A percentile compares a stretch with the other conserved stretches of the same genome.
These are phyloP conservation scores for Ophiostoma populinum DNA, from an alignment of 2,329 filamentous ascomycete species.

Conservation along the genomic window DNA sequence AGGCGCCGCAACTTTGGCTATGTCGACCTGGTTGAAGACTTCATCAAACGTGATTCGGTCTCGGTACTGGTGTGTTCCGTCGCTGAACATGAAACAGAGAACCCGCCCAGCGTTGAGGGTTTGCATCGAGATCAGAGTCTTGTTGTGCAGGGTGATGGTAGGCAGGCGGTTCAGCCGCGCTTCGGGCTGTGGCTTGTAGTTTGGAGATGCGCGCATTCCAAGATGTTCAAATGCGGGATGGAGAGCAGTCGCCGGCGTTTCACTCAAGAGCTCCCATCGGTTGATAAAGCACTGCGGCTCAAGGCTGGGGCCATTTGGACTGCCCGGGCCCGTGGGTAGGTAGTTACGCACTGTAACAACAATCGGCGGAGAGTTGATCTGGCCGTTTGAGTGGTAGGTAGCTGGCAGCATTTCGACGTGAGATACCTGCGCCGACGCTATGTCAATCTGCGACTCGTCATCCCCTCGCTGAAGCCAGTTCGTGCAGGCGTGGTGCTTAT, in stretches of 20 bases:
- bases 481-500: slow-evolving; percentile 37
- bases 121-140: slow-evolving; percentile 52
- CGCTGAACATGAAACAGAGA: slow-evolving; percentile 57
- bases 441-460: slow-evolving; percentile 25
- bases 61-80: slow-evolving; percentile 66
- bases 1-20: slow-evolving; percentile 49
- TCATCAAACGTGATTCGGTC: slow-evolving; percentile 58
- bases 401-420: slow-evolving; percentile 58
- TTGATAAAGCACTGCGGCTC: slow-evolving; percentile 59
- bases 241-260: slow-evolving; percentile 41
- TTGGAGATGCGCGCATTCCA: slow-evolving; percentile 22
- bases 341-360: slow-evolving; percentile 59
- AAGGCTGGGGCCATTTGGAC: slow-evolving; percentile 24
- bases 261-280: slow-evolving; percentile 62
- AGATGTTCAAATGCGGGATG: slow-evolving; percentile 67
- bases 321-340: slow-evolving; percentile 18
- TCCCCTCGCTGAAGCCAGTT: slow-evolving; percentile 34
- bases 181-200: slow-evolving; percentile 11
- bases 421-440: slow-evolving; percentile 46
- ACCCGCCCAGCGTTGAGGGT: slow-evolving; percentile 54
- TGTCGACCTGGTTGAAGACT: slow-evolving; percentile 45
- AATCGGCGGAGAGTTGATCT: slow-evolving; percentile 34
- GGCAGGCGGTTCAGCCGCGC: slow-evolving; percentile 43
- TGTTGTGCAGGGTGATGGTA: slow-evolving; percentile 45
- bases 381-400: slow-evolving; percentile 17